phyloP scores from a whole-genome alignment of 257 asterid species.

The Forsythia viridissima region DNA sequence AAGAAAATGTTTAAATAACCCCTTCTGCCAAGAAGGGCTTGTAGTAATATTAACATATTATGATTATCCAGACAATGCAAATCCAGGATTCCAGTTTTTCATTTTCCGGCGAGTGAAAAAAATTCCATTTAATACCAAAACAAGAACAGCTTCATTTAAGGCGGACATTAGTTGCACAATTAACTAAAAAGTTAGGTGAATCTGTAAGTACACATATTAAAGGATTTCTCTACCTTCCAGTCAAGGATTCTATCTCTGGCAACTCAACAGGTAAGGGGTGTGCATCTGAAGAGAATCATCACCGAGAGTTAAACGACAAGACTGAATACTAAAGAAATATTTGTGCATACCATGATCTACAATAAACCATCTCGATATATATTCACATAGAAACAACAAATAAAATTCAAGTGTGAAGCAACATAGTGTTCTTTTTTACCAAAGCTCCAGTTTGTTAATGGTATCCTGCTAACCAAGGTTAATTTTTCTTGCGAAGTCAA shows the following conservation, averaged over 20 bases:
- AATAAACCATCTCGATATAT: background rate
- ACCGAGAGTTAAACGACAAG: slow-evolving; percentile 7
- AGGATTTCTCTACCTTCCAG: slow-evolving; percentile 63
- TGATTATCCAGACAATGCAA: background rate
- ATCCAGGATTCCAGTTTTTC: background rate
- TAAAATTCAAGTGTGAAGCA: background rate
- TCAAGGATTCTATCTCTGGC: slow-evolving; percentile 77
- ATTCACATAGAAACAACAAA: slow-evolving; percentile 8
- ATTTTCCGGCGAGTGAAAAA: background rate
- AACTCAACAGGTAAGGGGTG: slow-evolving; percentile 92
- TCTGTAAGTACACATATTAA: background rate
- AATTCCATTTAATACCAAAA: background rate
- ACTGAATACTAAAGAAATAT: background rate
- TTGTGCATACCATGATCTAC: background rate
- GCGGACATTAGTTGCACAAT: background rate
- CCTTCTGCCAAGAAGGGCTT: background rate
- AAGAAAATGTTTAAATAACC: background rate
- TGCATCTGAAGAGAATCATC: slow-evolving; percentile 64
- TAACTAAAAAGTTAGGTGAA: background rate
- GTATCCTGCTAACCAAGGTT: background rate
- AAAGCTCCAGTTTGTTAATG: background rate
- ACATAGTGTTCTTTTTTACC: background rate
- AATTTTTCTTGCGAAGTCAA: background rate
- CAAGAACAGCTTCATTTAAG: background rate
- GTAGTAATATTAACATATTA: background rate